Evolutionary conservation across 441 rosid species (phyloP).

Genomic region (Erodium trifolium): DNA sequence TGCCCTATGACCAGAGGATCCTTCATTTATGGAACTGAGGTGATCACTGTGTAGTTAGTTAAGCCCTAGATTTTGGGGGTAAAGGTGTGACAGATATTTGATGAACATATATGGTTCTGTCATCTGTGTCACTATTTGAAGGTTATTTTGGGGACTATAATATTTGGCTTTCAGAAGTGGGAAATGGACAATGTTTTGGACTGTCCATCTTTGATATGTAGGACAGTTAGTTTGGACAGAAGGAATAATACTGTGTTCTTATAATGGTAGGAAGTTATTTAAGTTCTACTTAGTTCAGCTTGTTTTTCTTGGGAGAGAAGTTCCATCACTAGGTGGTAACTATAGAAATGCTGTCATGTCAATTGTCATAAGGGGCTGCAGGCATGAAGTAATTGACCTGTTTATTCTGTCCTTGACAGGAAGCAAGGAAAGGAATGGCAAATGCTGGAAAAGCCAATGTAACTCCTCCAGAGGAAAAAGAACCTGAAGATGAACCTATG

Average conservation of each 20-base stretch:
- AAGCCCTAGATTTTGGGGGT: background rate
- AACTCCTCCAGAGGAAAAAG: conserved; percentile 55
- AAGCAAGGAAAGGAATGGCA: conserved; percentile 44
- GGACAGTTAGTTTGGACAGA: background rate
- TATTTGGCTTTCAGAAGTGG: no score
- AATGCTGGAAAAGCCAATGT: conserved; percentile 45
- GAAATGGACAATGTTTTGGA: background rate
- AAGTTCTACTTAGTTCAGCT: background rate
- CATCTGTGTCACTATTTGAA: background rate
- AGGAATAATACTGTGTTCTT: background rate
- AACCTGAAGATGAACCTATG: conserved; percentile 64
- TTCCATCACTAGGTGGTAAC: background rate
- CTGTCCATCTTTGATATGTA: background rate
- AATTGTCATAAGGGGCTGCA: conserved; percentile 5
- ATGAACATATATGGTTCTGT: background rate
- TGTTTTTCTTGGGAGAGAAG: background rate
- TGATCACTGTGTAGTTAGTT: background rate
- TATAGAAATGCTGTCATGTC: background rate
- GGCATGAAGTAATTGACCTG: conserved; percentile 9
- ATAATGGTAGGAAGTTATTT: background rate
- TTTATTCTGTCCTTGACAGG: conserved; percentile 36
- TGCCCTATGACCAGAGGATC: background rate
- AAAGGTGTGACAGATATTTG: conserved; percentile 3
- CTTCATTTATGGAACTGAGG: background rate
- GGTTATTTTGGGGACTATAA: background rate